Percentiles rank a stretch among this genome's conserved stretches.
phyloP scores from a whole-genome alignment of 129 eudicot genomes.

The Flaveria trinervia region DNA sequence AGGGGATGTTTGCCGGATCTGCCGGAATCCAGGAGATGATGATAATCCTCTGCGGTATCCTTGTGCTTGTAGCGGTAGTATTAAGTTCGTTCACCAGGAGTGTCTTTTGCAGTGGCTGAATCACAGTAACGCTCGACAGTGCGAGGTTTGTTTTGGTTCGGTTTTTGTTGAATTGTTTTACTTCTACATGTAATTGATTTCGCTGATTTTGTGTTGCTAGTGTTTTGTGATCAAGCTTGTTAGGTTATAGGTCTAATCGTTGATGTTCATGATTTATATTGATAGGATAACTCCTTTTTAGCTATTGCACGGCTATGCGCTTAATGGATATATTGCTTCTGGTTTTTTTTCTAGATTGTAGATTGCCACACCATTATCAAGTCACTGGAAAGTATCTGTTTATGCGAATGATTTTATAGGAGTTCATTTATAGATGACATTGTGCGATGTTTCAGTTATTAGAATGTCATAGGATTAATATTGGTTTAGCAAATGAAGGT shows the following conservation, averaged over 20 bases:
- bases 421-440: background rate
- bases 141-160: slow-evolving; percentile 57
- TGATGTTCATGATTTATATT: background rate
- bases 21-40: slow-evolving; percentile 82
- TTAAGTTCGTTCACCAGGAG: slow-evolving; percentile 94
- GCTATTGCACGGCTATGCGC: slow-evolving; percentile 1
- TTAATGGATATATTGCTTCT: background rate
- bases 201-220: slow-evolving; percentile 11
- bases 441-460: slow-evolving; percentile 10
- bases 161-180: slow-evolving; percentile 2
- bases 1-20: slow-evolving; percentile 93
- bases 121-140: slow-evolving; percentile 96
- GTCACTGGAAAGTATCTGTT: too few species aligned
- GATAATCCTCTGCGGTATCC: slow-evolving; percentile 92
- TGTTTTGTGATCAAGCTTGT: background rate
- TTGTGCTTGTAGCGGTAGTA: slow-evolving; percentile 97
- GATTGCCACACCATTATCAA: too few species aligned
- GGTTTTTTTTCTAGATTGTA: background rate
- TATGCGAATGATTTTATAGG: background rate
- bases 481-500: background rate
- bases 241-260: slow-evolving; percentile 18
- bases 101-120: slow-evolving; percentile 96
- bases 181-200: background rate
- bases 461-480: background rate
- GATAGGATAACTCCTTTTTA: background rate